phyloP scores from a whole-genome alignment of 148 eudicot species.

The Mesembryanthemum crystallinum region DNA sequence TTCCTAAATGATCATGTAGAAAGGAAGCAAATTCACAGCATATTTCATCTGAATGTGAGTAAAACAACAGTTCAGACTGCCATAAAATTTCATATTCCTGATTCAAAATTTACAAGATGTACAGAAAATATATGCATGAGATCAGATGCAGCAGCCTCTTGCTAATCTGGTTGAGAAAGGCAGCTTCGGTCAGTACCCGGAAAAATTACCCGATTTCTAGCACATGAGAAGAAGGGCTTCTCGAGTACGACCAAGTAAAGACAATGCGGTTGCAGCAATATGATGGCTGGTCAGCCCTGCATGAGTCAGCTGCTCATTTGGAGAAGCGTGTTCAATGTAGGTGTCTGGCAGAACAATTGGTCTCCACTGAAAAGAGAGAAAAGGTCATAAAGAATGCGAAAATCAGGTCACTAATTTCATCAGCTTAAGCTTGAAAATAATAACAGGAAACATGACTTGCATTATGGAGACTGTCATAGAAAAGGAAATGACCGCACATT shows the following conservation, averaged over 20 bases:
- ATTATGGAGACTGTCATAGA: background rate
- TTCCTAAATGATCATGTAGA: background rate
- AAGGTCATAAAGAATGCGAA: background rate
- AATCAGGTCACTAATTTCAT: background rate
- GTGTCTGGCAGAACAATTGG: constrained; percentile 82
- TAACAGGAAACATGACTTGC: background rate
- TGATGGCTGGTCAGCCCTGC: constrained; percentile 87
- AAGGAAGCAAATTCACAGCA: background rate
- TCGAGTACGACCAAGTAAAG: constrained; percentile 79
- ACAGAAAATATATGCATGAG: background rate
- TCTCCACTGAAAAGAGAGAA: constrained; percentile 64
- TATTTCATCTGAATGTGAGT: background rate
- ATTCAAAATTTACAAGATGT: background rate
- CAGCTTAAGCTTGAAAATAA: background rate
- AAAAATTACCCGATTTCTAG: constrained; percentile 20
- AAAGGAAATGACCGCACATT: background rate
- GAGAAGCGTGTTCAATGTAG: constrained; percentile 75
- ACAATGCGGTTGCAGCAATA: constrained; percentile 87
- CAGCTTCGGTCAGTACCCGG: background rate
- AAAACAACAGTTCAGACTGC: background rate
- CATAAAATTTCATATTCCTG: background rate
- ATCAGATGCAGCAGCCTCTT: background rate
- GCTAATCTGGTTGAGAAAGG: background rate
- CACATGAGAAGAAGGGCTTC: constrained; percentile 90
- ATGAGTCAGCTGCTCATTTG: constrained; percentile 62